Evolutionary conservation across 768 basidiomycete genomes (phyloP), one percentile per base, ranked within the genome.

Genomic region (Hypsizygus marmoreus): DNA sequence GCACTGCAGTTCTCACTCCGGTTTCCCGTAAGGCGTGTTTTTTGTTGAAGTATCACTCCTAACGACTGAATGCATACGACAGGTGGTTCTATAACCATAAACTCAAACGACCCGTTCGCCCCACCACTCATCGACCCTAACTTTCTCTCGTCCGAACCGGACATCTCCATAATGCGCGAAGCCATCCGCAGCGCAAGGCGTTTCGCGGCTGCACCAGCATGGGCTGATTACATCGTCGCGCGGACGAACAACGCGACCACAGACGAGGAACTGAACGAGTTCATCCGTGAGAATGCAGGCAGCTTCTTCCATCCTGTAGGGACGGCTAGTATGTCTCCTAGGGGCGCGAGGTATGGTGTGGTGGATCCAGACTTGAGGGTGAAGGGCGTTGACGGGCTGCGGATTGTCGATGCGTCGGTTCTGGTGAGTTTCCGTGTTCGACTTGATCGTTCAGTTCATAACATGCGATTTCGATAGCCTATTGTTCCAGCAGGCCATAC

Each of bases 61-160:
- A 13, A 32, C 26, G 6, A 20, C 25, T 40, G 6, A 40, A 6
- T n/a, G n/a, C 34, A 2, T 7, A n/a, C 29, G 6, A 9, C 31
- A 50, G 45, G 53, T 26, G 53, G 53, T 14, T 50, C 53, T 8
- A 33, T 54, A 20, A 50, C 32, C 14, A 9, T 54, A 9, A 43
- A 40, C 13, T 34, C 34, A 9, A 32, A 6, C 5, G 42, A 54
- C 22, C 49, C 53, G 63, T 74, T 76, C 61, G 64, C 63, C 25
- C 26, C 58, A 26, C 76, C 77, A 0, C 22, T 61, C 10, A 75
- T 80, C 59, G 65, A 79, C 54, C 73, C 74, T 0, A 68, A 70
- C 43, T 71, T 75, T 63, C 63, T 72, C 16, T 51, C 40, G 29
- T 28, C 50, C 19, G 45, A 49, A 7, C 25, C 53, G 40, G 64